A percentile compares a stretch with the other conserved stretches of the same genome.
phyloP scores from a whole-genome alignment of 768 basidiomycete species.

The Coprinopsis strossmayeri region DNA sequence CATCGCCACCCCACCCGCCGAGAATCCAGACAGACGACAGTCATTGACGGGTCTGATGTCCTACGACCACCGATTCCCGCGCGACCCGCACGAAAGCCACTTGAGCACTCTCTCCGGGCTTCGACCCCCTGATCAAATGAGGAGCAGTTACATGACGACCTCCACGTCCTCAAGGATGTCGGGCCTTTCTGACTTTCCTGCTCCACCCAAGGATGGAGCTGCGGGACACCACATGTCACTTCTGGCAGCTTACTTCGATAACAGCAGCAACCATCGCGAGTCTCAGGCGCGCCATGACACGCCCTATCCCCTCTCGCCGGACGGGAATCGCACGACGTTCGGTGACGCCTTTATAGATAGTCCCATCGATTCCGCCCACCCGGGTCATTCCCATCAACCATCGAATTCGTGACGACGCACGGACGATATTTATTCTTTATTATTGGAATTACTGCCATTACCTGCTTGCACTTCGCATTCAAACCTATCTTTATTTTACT shows the following conservation, averaged over 20 bases:
- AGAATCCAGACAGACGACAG: conserved; percentile 28
- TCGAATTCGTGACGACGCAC: background rate
- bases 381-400: background rate
- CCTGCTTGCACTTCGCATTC: background rate
- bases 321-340: conserved; percentile 1
- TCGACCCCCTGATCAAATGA: conserved; percentile 27
- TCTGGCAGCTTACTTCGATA: conserved; percentile 39
- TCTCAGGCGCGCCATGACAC: background rate
- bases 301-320: conserved; percentile 6
- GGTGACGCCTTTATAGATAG: background rate
- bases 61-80: conserved; percentile 10
- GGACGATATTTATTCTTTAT: conserved; percentile 1
- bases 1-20: conserved; percentile 41
- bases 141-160: conserved; percentile 58
- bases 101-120: conserved; percentile 20
- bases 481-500: background rate
- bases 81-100: conserved; percentile 9
- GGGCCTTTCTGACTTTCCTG: conserved; percentile 65
- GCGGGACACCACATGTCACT: conserved; percentile 36
- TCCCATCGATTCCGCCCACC: background rate
- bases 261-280: conserved; percentile 10
- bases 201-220: conserved; percentile 39
- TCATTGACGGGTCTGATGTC: conserved; percentile 34
- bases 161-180: conserved; percentile 62
- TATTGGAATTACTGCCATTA: background rate